Evolutionary conservation across 768 basidiomycete genomes (phyloP), one percentile per base, ranked within the genome.

Genomic region (Tephrocybe sp.): DNA sequence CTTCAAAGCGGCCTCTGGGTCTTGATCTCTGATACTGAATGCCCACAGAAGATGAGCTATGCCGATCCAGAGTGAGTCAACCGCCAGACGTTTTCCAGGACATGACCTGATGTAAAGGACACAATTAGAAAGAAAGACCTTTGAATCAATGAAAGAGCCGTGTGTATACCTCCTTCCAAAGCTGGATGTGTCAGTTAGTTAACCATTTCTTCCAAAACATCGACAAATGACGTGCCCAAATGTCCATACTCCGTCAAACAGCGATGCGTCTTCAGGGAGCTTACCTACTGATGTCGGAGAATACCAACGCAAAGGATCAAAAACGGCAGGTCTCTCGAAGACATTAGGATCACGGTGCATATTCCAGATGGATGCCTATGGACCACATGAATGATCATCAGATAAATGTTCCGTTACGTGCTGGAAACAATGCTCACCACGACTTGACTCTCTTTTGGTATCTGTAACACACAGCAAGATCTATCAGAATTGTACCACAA

Each of bases 281-380:
- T 38, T 51, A n/a, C 50, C 50, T 4, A 12, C 6, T 17, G 35
- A 35, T 39, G 50, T 51, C 13, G 50, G 50, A 8, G 38, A 26
- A 35, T 51, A 51, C 50, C 50, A 51, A 11, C 50, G 41, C 44
- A 51, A 26, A 5, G 50, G 50, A 13, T 51, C 44, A 39, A 51
- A 51, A 5, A 31, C 35, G 19, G 50, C 14, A 16, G 48, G 48
- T 13, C 26, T 16, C 3, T 33, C 7, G 40, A 26, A 50, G 10
- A 41, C 22, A 17, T 41, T 34, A 20, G 48, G 39, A 17, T 50
- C 40, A 3, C 48, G 38, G 22, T 50, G 48, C 48, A 50, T 50
- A 16, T 50, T 50, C 48, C 48, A 50, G 11, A 50, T 50, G 22
- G 48, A 50, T 16, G 48, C 48, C 48, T 50, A 10, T 14, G 30